These are phyloP conservation scores for Ceratorhiza oryzae-sativae DNA, from an alignment of 1,284 basidiomycete genomes.

Conservation along the genomic window DNA sequence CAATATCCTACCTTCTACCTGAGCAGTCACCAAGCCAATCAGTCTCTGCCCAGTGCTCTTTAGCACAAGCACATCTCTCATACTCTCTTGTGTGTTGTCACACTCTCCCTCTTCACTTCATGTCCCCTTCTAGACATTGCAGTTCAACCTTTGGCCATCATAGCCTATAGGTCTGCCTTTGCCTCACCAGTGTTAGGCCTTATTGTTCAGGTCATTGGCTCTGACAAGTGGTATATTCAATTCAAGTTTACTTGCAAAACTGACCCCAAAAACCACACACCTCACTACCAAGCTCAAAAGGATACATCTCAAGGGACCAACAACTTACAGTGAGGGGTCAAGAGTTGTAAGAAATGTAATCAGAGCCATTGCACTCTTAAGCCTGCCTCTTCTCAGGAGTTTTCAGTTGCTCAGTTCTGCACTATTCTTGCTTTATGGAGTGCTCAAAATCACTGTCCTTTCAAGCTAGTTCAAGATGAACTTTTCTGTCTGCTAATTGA, in stretches of 20 bases:
- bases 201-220: too few species aligned
- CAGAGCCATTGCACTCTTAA: background rate
- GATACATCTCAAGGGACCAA: background rate
- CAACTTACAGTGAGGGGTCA: background rate
- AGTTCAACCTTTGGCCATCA: too few species aligned
- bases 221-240: background rate
- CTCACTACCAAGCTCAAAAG: constrained; percentile 1
- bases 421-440: background rate
- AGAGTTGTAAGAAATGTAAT: background rate
- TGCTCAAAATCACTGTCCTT: constrained; percentile 8
- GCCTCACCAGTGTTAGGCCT: too few species aligned
- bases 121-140: too few species aligned
- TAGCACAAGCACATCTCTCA: too few species aligned
- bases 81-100: too few species aligned
- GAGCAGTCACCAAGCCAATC: too few species aligned
- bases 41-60: too few species aligned
- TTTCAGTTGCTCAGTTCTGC: constrained; percentile 5
- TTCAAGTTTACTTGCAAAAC: constrained; percentile 25
- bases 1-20: too few species aligned
- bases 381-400: background rate
- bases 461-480: constrained; percentile 7
- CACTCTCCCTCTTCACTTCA: too few species aligned
- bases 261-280: constrained; percentile 5
- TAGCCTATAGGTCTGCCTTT: too few species aligned
- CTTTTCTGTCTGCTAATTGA: background rate